Evolutionary conservation across 306 rosid species (phyloP).

Genomic region (Heteromeles arbutifolia): DNA sequence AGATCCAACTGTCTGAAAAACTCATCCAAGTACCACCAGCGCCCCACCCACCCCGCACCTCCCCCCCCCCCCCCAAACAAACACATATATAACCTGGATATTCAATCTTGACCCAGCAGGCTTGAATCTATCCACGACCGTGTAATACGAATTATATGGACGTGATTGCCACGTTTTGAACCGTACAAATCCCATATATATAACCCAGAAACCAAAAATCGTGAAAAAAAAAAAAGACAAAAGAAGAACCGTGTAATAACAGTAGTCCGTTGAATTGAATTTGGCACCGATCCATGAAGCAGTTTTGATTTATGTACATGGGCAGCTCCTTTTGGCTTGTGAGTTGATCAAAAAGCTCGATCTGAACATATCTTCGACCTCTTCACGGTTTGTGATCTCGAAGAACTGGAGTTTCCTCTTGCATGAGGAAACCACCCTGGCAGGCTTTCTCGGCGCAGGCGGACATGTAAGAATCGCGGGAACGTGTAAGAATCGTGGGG

Average conservation of each 20-base stretch:
- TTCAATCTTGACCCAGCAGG: neutral
- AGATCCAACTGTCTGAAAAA: conserved; percentile 22
- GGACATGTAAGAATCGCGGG: conserved; percentile 40
- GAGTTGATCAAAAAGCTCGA: conserved; percentile 16
- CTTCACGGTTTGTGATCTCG: conserved; percentile 33
- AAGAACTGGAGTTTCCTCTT: conserved; percentile 47
- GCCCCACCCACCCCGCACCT: no score
- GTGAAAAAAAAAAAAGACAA: neutral
- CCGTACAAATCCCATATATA: conserved; percentile 2
- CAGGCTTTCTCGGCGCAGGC: conserved; percentile 47
- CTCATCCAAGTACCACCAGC: neutral
- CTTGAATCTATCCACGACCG: neutral
- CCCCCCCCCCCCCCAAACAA: no score
- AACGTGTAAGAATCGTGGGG: conserved; percentile 30
- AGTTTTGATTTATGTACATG: conserved; percentile 32
- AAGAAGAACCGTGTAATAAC: neutral
- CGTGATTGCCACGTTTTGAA: neutral
- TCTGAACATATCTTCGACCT: conserved; percentile 38
- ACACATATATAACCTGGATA: neutral
- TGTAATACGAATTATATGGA: conserved; percentile 1
- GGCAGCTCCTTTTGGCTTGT: conserved; percentile 28
- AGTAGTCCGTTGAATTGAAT: neutral
- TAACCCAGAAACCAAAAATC: neutral
- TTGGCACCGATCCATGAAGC: neutral
- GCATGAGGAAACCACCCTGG: conserved; percentile 21